A percentile compares a stretch with the other conserved stretches of the same genome.
phyloP scores from a whole-genome alignment of 495 filamentous ascomycete genomes.

The Bacidia gigantensis region DNA sequence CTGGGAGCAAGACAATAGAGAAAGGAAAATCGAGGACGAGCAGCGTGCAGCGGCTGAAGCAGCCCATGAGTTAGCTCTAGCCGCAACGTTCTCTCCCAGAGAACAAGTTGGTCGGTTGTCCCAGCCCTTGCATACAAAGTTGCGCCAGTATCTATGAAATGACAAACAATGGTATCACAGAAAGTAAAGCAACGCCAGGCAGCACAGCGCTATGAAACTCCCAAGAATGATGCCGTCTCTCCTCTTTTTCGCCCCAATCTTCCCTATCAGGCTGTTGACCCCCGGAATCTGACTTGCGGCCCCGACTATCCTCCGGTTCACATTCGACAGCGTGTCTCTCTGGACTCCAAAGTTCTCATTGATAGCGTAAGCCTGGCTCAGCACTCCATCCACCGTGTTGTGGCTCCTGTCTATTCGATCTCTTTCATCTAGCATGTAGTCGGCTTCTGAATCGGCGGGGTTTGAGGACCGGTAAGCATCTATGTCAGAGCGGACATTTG shows the following conservation, averaged over 20 bases:
- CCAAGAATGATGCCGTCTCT: conserved; percentile 91
- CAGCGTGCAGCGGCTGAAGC: neutral
- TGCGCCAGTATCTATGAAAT: conserved; percentile 4
- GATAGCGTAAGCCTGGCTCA: conserved; percentile 94
- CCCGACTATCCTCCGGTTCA: conserved; percentile 76
- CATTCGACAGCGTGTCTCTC: conserved; percentile 68
- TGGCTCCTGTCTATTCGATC: conserved; percentile 72
- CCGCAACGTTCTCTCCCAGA: too few relatives aligned
- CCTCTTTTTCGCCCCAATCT: conserved; percentile 91
- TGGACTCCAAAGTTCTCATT: conserved; percentile 83
- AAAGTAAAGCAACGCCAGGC: conserved; percentile 75
- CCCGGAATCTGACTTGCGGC: conserved; percentile 86
- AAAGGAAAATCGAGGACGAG: conserved; percentile 1
- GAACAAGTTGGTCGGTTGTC: too few relatives aligned
- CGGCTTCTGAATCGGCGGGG: conserved; percentile 68
- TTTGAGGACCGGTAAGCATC: conserved; percentile 66
- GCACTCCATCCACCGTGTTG: conserved; percentile 72
- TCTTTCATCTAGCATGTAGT: conserved; percentile 94
- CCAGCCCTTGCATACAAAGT: too few relatives aligned
- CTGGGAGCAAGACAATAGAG: conserved; percentile 4
- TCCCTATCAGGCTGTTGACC: conserved; percentile 80
- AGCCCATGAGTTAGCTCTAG: neutral
- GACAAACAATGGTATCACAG: conserved; percentile 32
- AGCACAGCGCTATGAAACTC: conserved; percentile 78
- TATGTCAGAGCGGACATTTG: conserved; percentile 83